Conservation (phyloP, 2,329 filamentous ascomycete species). For the Colletotrichum brevisporum region DNA sequence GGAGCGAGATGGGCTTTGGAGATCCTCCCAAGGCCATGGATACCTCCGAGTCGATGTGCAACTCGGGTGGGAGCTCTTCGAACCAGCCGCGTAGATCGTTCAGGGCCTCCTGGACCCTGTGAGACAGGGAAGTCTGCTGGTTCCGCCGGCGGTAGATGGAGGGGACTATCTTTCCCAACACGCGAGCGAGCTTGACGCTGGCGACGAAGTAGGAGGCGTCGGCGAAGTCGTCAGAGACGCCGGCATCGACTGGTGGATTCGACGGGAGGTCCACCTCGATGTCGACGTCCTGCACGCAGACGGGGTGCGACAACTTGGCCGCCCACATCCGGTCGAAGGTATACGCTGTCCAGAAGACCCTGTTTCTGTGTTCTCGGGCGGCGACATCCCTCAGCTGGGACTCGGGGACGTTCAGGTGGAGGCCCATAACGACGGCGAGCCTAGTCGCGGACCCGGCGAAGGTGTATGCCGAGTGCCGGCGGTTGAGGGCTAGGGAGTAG, state of each 20-base stretch:
- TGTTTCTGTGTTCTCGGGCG: constrained; percentile 54
- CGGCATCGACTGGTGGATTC: constrained; percentile 47
- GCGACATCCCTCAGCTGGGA: constrained; percentile 55
- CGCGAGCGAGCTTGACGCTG: constrained; percentile 54
- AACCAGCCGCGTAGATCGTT: constrained; percentile 50
- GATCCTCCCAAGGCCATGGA: constrained; percentile 39
- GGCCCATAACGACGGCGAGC: constrained; percentile 58
- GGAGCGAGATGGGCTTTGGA: constrained; percentile 49
- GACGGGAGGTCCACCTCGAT: constrained; percentile 61
- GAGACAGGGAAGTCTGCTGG: constrained; percentile 48
- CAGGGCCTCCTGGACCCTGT: constrained; percentile 50
- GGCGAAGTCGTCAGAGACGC: constrained; percentile 47
- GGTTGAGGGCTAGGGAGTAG: constrained; percentile 60
- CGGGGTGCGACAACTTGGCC: constrained; percentile 62
- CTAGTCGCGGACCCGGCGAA: constrained; percentile 61
- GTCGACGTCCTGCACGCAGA: constrained; percentile 63
- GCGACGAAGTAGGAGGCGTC: constrained; percentile 51
- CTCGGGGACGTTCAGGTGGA: constrained; percentile 56
- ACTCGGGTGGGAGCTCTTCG: constrained; percentile 48
- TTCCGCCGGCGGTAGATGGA: constrained; percentile 51
- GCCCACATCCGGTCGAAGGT: constrained; percentile 63
- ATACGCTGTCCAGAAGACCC: constrained; percentile 61
- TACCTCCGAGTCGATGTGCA: constrained; percentile 47
- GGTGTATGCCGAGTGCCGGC: constrained; percentile 59
- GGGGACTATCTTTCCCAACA: constrained; percentile 47